Conservation (phyloP, 2,329 filamentous ascomycete species). For the Aspergillus amoenus region DNA sequence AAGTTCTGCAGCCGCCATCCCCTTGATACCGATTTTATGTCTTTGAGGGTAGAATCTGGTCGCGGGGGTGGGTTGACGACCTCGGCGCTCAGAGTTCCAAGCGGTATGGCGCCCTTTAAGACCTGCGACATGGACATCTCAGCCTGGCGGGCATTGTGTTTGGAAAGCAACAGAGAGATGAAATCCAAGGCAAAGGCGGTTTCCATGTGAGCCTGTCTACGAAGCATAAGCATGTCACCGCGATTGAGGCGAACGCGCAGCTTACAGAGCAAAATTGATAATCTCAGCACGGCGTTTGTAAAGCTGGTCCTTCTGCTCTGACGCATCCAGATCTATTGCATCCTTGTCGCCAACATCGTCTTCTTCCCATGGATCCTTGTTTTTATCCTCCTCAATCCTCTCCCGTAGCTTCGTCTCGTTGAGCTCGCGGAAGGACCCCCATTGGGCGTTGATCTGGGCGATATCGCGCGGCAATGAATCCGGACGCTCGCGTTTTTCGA, state of each 20-base stretch:
- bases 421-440: constrained; percentile 78
- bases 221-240: constrained; percentile 7
- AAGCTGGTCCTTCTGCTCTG: constrained; percentile 41
- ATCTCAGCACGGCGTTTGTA: constrained; percentile 48
- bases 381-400: constrained; percentile 59
- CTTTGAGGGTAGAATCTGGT: constrained; percentile 55
- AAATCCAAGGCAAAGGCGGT: constrained; percentile 72
- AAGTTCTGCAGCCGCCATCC: constrained; percentile 81
- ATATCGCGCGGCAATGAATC: constrained; percentile 72
- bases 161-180: constrained; percentile 79
- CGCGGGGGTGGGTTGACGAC: constrained; percentile 62
- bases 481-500: constrained; percentile 49
- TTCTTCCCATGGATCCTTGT: constrained; percentile 49
- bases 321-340: constrained; percentile 33
- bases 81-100: constrained; percentile 71
- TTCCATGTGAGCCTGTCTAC: constrained; percentile 47
- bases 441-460: constrained; percentile 72
- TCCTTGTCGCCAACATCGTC: constrained; percentile 41
- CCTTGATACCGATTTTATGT: constrained; percentile 54
- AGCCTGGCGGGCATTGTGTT: constrained; percentile 70
- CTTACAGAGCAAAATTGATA: constrained; percentile 44
- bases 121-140: constrained; percentile 67
- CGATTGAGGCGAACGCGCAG: neutral
- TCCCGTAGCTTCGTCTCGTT: constrained; percentile 70
- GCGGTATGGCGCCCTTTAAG: constrained; percentile 69